Evolutionary conservation across 2,329 filamentous ascomycete species (phyloP), one percentile per base, ranked within the genome.

Genomic region (Emmonsia crescens): DNA sequence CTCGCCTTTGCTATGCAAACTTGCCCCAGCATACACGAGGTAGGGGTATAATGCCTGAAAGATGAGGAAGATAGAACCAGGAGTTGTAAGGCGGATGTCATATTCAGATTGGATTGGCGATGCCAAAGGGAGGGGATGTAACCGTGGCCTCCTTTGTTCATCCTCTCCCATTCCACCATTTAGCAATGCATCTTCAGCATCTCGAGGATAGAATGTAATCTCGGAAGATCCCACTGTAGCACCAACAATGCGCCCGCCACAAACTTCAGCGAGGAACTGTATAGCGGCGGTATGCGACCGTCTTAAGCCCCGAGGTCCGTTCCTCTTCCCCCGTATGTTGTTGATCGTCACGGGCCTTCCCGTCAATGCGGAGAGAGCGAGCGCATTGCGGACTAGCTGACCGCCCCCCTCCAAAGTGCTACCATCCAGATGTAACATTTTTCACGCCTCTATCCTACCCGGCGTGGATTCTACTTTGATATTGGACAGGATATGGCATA

Each of bases 331-430:
- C 8, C 84, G 80, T 61, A 86, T 82, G 62, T 80, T 70, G 49
- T 73, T 74, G 64, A 86, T 80, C 29, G 72, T 73, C 57, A 86
- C 71, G 1, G 82, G 77, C 1, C 71, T 77, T 27, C 70, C 69
- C 5, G 79, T 83, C 19, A 86, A 74, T 5, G 80, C 79, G 1
- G 83, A 81, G 2, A 86, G 72, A 16, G 79, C 78, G 9, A 85
- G 66, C 2, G 83, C 81, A 59, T 83, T 78, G 27, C 84, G 82
- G 51, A 85, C 74, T 2, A 86, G 75, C 69, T 86, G 84, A 16
- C 84, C 84, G 31, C 84, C 84, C 46, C 83, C 84, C 77, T 86
- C 83, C 24, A 85, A 79, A 2, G 78, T 83, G 21, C 78, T 78
- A 56, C 84, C 83, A 68, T 83, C 78, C 12, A 85, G 71, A 57